Evolutionary conservation across 2,329 filamentous ascomycete genomes (phyloP), one percentile per base, ranked within the genome.

Genomic region (Byssothecium circinans): DNA sequence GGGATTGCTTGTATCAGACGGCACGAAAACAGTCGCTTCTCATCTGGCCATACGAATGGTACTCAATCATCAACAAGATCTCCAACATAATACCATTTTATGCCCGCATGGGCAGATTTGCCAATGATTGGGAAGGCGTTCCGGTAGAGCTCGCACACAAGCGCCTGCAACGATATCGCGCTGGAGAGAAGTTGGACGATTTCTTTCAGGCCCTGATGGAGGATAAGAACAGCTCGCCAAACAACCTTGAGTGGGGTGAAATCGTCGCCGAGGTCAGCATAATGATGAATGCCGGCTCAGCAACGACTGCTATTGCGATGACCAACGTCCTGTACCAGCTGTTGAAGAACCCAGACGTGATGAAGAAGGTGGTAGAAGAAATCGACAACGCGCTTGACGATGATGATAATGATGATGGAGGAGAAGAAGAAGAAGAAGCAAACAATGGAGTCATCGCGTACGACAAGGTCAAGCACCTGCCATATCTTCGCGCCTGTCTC

Each of bases 151-250:
- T 75, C 1, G 70, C 77, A 0, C 72, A 65, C 1, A 57, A 75
- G 32, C 72, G 78, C 1, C 60, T 80, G 15, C 56, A 72, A 46
- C 67, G 77, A 3, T 78, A 80, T 53, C 60, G 74, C 17, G 67
- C 67, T 1, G 80, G 81, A 18, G 81, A 84, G 62, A 78, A 78
- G 50, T 71, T 83, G 0, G 76, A 81, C 36, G 81, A 84, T 55
- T 83, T 84, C 65, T 83, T 84, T 69, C 71, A 77, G 43, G 72
- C 74, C 0, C 61, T 84, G 4, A 80, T 84, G 77, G 77, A 78
- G 38, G 74, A 76, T 50, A 77, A 76, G 51, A 73, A 74, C 32
- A 74, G 75, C 0, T 61, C 64, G 6, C 61, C 73, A 1, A 70
- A 77, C 43, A 74, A 74, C 30, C 74, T 84, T 1, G 78, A 82